Conservation (phyloP, 2,329 filamentous ascomycete species). For the Fusarium sp. region DNA sequence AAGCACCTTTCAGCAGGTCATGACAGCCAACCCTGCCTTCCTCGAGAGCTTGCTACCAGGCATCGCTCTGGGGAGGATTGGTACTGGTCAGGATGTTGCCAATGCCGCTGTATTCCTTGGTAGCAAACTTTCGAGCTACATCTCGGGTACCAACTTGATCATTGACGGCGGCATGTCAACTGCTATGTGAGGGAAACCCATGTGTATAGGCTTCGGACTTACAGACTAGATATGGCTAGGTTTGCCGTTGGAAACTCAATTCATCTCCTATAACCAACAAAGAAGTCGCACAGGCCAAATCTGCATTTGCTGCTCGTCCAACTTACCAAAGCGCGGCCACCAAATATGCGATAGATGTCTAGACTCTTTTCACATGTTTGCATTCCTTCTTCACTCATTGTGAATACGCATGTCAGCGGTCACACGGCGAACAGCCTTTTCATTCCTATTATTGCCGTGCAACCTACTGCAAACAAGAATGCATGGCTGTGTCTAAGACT, state of each 20-base stretch:
- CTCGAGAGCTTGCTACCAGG: slow-evolving; percentile 7
- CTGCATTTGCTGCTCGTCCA: too few species aligned
- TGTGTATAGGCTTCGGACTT: background rate
- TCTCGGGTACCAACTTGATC: slow-evolving; percentile 34
- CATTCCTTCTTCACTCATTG: background rate
- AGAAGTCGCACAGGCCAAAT: background rate
- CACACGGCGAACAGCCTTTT: background rate
- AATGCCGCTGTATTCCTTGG: slow-evolving; percentile 42
- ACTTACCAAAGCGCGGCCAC: background rate
- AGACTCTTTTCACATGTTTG: background rate
- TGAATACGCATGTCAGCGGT: background rate
- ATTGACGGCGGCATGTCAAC: slow-evolving; percentile 39
- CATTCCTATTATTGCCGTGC: background rate
- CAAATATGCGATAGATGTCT: background rate
- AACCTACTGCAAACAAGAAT: background rate
- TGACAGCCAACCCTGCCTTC: slow-evolving; percentile 12
- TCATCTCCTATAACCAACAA: background rate
- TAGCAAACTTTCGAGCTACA: slow-evolving; percentile 36
- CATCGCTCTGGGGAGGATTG: slow-evolving; percentile 30
- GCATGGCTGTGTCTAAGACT: background rate
- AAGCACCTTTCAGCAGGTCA: slow-evolving; percentile 30
- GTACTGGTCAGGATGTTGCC: slow-evolving; percentile 34
- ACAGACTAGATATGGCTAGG: background rate
- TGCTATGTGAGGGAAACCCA: background rate
- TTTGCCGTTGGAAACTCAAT: background rate